Percentiles rank a stretch among this genome's conserved stretches.
Conservation (phyloP, 176 grass and related monocot genomes). For the Avena eriantha region DNA sequence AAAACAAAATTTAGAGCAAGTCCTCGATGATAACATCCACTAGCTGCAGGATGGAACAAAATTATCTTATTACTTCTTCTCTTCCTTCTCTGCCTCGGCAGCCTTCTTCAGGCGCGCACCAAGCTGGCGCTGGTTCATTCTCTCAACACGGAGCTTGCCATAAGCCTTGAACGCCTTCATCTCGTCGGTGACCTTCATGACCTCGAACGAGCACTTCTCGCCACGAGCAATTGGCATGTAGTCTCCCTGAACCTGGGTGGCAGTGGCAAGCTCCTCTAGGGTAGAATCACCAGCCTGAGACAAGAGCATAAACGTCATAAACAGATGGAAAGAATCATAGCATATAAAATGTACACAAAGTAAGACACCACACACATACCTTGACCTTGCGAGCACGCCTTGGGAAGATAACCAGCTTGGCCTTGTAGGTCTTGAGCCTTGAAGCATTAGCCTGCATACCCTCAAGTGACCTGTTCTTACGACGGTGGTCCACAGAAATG, state of each 20-base stretch:
- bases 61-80: conserved; percentile 66
- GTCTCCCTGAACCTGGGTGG: conserved; percentile 82
- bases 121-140: conserved; percentile 82
- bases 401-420: conserved; percentile 97
- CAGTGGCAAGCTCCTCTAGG: conserved; percentile 78
- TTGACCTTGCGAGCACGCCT: conserved; percentile 75
- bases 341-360: neutral
- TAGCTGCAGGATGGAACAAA: conserved; percentile 37
- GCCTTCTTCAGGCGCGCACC: conserved; percentile 87
- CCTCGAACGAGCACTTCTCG: conserved; percentile 75
- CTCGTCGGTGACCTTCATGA: conserved; percentile 79
- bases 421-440: conserved; percentile 92
- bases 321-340: neutral
- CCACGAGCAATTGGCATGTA: conserved; percentile 81
- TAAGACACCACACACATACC: conserved; percentile 36
- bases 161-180: conserved; percentile 86
- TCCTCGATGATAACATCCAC: conserved; percentile 25
- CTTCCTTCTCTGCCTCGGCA: conserved; percentile 86
- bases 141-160: conserved; percentile 79
- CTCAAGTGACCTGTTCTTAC: conserved; percentile 87
- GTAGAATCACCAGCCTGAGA: conserved; percentile 90
- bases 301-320: neutral
- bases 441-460: conserved; percentile 80
- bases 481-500: conserved; percentile 82
- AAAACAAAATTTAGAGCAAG: conserved; percentile 50